Base-by-base conservation (phyloP, 106 monocot genomes). In the Narthecium ossifragum region DNA sequence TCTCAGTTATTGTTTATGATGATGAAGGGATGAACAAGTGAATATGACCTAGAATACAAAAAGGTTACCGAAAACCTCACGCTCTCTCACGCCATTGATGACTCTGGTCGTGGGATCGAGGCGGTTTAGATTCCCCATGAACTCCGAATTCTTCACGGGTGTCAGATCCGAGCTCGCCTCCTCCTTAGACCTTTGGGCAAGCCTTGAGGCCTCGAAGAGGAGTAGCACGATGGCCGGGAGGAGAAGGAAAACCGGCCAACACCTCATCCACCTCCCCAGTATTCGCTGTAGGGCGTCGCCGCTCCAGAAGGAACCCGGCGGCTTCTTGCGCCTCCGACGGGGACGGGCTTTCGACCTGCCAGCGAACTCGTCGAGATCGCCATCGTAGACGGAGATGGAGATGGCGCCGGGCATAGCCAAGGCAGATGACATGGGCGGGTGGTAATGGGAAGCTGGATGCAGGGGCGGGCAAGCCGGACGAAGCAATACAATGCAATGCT, bases 381-480 rank as follows among this genome's bases (percentile, higher is more conserved):
- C 57, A 34, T 57, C 57, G 22, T 24, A 6, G 57, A 57, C 34
- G 31, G 57, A 15, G 34, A 34, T 57, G 31, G 57, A 34, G 34
- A 57, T 23, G 57, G 14, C 22, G 53, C 10, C n/a, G n/a, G n/a
- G n/a, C n/a, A n/a, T n/a, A n/a, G n/a, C n/a, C n/a, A n/a, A n/a
- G n/a, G n/a, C n/a, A n/a, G n/a, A n/a, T n/a, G n/a, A n/a, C n/a
- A n/a, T n/a, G n/a, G n/a, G n/a, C n/a, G n/a, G n/a, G n/a, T n/a
- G n/a, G n/a, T n/a, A n/a, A n/a, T n/a, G n/a, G n/a, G n/a, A n/a
- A n/a, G n/a, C n/a, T n/a, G n/a, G n/a, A n/a, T n/a, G n/a, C n/a
- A n/a, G n/a, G n/a, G n/a, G n/a, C n/a, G n/a, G n/a, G n/a, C n/a
- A n/a, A n/a, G n/a, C n/a, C n/a, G n/a, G n/a, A n/a, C n/a, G n/a